Conservation (phyloP, 257 asterid genomes). For the Rauvolfia tetraphylla region DNA sequence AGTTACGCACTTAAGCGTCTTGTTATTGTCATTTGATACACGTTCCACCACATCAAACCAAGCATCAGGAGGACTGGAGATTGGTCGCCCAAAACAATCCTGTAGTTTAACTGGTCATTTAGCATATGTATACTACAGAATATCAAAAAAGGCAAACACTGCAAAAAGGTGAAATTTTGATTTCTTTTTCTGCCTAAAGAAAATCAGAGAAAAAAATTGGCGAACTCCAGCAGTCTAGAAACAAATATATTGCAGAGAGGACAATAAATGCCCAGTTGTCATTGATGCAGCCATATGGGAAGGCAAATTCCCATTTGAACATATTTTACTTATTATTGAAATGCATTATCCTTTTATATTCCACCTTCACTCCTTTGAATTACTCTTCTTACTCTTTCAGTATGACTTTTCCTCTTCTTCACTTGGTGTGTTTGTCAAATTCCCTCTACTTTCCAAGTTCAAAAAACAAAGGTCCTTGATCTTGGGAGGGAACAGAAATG, state of each 20-base stretch:
- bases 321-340: neutral
- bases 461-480: neutral
- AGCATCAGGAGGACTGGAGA: slow-evolving; percentile 98
- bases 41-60: slow-evolving; percentile 99
- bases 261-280: neutral
- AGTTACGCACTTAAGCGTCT: slow-evolving; percentile 68
- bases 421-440: neutral
- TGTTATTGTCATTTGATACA: slow-evolving; percentile 81
- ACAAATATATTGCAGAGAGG: neutral
- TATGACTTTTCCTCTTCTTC: neutral
- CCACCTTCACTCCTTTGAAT: neutral
- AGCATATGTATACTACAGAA: slow-evolving; percentile 9
- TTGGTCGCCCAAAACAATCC: slow-evolving; percentile 99
- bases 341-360: neutral
- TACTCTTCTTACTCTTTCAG: neutral
- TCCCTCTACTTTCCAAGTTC: neutral
- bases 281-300: neutral
- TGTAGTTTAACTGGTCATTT: slow-evolving; percentile 25
- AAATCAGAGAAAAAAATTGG: neutral
- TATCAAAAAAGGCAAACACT: neutral
- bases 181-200: neutral
- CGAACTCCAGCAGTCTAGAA: neutral
- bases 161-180: neutral
- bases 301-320: neutral
- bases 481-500: neutral